Base-by-base conservation (phyloP, 2,329 filamentous ascomycete genomes). In the Fusarium humuli region DNA sequence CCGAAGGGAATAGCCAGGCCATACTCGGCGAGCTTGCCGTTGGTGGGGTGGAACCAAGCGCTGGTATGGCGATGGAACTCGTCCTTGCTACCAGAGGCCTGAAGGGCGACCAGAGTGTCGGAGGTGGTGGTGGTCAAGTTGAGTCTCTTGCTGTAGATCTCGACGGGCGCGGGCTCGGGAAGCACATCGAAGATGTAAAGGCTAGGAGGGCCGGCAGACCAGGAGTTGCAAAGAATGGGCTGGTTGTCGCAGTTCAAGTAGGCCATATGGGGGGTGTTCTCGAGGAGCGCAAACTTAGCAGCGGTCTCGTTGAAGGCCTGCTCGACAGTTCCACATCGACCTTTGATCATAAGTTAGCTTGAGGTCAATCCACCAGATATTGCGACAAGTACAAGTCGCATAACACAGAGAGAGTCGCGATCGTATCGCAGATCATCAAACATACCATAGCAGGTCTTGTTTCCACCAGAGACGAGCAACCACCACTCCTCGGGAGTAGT, bases 401-500 rank as follows among this genome's bases (percentile, higher is more conserved):
- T 34, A 7, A 20, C 32, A 40, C 12, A 12, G 12, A 37, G 18
- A 40, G 20, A 40, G 20, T 61, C 14, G 16, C 30, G 49, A 32
- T 23, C 41, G 25, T 40, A 50, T 48, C 48, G 22, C 46, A 46
- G 22, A 18, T 45, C 32, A 50, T 37, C 41, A 56, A 48, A 58
- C 84, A 61, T 82, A 89, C 87, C 86, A 77, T 86, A 91, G 83
- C 92, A 95, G 32, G 92, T 94, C 83, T 90, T 91, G 84, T 94
- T 94, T 73, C 91, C 85, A 59, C 92, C 92, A 12, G 90, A 92
- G 72, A 93, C 82, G 72, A 92, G 85, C 66, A 95, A 83, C 84
- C 92, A 90, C 91, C 91, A 94, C 81, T 94, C 90, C 80, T 91
- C 90, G 7, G 92, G 90, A 67, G 84, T 85, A 13, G 87, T 86